These are phyloP conservation scores for Emergomyces orientalis DNA, from an alignment of 2,329 filamentous ascomycete genomes.

Conservation along the genomic window DNA sequence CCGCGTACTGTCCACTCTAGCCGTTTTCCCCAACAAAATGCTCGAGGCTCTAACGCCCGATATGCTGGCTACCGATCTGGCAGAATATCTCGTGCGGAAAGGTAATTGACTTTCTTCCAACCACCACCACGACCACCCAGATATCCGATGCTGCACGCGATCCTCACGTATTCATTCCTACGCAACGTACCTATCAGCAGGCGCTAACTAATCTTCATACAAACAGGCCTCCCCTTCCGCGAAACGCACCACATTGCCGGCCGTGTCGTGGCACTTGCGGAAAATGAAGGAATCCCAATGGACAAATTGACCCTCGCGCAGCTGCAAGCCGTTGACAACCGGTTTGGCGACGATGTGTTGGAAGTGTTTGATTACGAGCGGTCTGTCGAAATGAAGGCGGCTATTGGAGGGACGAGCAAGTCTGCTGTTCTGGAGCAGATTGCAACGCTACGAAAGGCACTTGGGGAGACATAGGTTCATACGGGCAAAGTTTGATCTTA, in stretches of 20 bases:
- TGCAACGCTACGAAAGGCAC: conserved; percentile 40
- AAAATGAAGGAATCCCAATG: conserved; percentile 58
- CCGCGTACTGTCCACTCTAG: conserved; percentile 66
- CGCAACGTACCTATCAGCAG: not conserved
- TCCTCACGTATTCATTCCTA: not conserved
- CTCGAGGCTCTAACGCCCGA: conserved; percentile 65
- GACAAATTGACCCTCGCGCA: conserved; percentile 59
- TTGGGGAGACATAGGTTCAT: not conserved
- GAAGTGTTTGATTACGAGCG: conserved; percentile 70
- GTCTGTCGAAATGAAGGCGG: conserved; percentile 68
- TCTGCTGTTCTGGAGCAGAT: conserved; percentile 61
- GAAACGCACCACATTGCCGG: conserved; percentile 74
- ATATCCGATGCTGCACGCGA: not conserved
- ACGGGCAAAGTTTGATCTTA: not conserved
- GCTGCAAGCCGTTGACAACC: conserved; percentile 56
- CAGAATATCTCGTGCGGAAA: conserved; percentile 38
- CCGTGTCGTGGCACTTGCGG: conserved; percentile 60
- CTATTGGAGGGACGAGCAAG: conserved; percentile 70
- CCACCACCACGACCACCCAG: not conserved
- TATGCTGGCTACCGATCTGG: conserved; percentile 61
- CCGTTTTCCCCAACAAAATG: conserved; percentile 65
- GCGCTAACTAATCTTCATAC: not conserved
- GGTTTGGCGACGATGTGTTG: conserved; percentile 63
- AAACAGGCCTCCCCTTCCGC: conserved; percentile 56
- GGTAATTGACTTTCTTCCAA: not conserved